Base-by-base conservation (phyloP, 2,329 filamentous ascomycete genomes). In the Xylaria sp. region DNA sequence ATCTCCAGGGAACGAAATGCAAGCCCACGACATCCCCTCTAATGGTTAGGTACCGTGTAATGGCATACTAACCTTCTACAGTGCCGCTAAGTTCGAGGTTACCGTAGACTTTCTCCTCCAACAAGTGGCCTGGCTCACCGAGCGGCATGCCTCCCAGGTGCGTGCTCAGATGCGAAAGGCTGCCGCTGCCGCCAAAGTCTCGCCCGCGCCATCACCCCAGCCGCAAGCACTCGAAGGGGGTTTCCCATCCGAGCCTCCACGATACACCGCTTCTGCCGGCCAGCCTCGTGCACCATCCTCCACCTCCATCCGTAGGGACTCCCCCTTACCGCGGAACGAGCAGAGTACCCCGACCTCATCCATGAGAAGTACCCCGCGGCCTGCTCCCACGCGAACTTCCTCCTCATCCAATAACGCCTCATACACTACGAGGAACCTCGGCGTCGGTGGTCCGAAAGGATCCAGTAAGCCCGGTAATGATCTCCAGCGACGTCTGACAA, bases 51-150 rank as follows among this genome's bases (percentile, higher is more conserved):
- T 33, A 37, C 21, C 38, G 15, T 31, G 47, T 28, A 43, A 14
- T 28, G 61, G 38, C 17, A 60, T 69, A 70, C 70, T 58, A 63
- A 70, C 74, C 62, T 46, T 61, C 8, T 69, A 90, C 90, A 73
- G 92, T 92, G 74, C 74, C 49, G 82, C 85, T 55, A 83, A 87
- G 47, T 97, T 97, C 77, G 86, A 94, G 66, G 94, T 97, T 19
- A 90, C 92, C 25, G 87, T 96, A 61, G 85, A 92, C 42, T 98
- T 98, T 73, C 84, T 99, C 33, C 86, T 97, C 15, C 92, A 97
- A 74, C 93, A 99, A 78, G 93, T 93, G 66, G 93, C 92, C 76
- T 97, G 93, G 86, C 86, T 98, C 5, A 97, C 95, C 73, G 94
- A 98, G 75, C 85, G 92, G 54, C 92, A 98, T 78, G 86, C 96